phyloP scores from a whole-genome alignment of 176 grass and related monocot species.

The Tuctoria greenei region DNA sequence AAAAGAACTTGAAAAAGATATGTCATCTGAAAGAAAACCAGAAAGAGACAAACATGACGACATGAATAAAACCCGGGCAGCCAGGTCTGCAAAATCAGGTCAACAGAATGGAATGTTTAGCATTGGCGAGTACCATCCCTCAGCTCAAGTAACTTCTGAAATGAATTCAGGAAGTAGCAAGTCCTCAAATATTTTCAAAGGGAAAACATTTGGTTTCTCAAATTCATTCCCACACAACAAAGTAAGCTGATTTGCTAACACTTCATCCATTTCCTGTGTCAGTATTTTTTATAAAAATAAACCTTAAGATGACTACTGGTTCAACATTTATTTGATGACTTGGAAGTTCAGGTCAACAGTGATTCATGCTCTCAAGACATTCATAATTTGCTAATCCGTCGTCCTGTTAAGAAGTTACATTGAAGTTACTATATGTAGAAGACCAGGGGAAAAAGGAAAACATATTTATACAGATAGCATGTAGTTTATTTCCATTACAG shows the following conservation, averaged over 20 bases:
- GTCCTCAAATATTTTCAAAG: slow-evolving; percentile 67
- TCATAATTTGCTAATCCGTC: neutral
- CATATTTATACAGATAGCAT: slow-evolving; percentile 5
- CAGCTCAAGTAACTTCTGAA: slow-evolving; percentile 28
- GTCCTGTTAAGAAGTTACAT: slow-evolving; percentile 32
- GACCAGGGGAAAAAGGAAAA: neutral
- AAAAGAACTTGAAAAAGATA: slow-evolving; percentile 45
- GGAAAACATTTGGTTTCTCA: slow-evolving; percentile 84
- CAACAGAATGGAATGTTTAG: slow-evolving; percentile 31
- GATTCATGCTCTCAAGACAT: slow-evolving; percentile 22
- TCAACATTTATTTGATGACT: slow-evolving; percentile 14
- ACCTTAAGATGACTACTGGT: slow-evolving; percentile 16
- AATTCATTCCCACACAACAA: slow-evolving; percentile 72
- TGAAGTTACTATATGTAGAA: slow-evolving; percentile 14
- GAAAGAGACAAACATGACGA: slow-evolving; percentile 37
- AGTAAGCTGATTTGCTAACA: slow-evolving; percentile 43
- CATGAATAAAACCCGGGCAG: slow-evolving; percentile 25
- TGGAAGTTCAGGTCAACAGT: slow-evolving; percentile 8
- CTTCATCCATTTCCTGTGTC: slow-evolving; percentile 15
- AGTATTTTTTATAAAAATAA: neutral
- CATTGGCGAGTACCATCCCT: slow-evolving; percentile 25
- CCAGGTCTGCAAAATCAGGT: slow-evolving; percentile 53
- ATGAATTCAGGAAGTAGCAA: slow-evolving; percentile 50
- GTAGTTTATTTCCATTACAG: slow-evolving; percentile 19
- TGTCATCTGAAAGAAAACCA: slow-evolving; percentile 54